Base-by-base conservation (phyloP, 1,284 basidiomycete species). In the Leccinum pachyderme region DNA sequence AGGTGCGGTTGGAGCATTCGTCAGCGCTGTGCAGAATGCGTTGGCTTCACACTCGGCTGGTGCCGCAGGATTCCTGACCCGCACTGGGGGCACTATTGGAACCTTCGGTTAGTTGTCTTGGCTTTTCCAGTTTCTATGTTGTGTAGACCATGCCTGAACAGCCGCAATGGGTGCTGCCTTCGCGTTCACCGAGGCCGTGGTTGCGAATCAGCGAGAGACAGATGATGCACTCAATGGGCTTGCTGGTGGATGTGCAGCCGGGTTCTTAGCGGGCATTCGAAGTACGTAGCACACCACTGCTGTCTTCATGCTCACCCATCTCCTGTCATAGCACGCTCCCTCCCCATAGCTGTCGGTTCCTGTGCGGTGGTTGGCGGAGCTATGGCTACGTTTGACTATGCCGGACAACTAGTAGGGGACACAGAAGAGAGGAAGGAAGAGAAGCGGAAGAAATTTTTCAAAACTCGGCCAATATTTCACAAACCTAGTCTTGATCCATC, bases 161-260 rank as follows among this genome's bases (percentile, higher is more conserved):
- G 93, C 92, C 65, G 93, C 91, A n/a, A 90, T 96, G 85, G 95
- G 93, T 45, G 89, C 87, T 59, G 82, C 89, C 28, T 98, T 91
- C 70, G 89, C 93, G 15, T 84, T 88, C 65, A 91, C 91, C 4
- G 90, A 96, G 68, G 78, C 91, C 7, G 75, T 80, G 32, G 84
- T 92, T 18, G 91, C 92, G 57, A 98, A 98, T 74, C 74, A 84
- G 59, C 83, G 95, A 54, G 80, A 87, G 74, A 89, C 82, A 63
- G 81, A 93, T 61, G 95, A 97, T 69, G 78, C 89, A 33, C 69
- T 92, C 64, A 98, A 95, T 69, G 89, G 90, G 53, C 90, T 89
- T 49, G 84, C 84, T 51, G 95, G 92, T 59, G 95, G 91, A 54
- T 97, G 95, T 74, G 95, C 94, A 49, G 93, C 94, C 53, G 95